A percentile compares a stretch with the other conserved stretches of the same genome.
Conservation (phyloP, 2,329 filamentous ascomycete genomes). For the Drechmeria coniospora region DNA sequence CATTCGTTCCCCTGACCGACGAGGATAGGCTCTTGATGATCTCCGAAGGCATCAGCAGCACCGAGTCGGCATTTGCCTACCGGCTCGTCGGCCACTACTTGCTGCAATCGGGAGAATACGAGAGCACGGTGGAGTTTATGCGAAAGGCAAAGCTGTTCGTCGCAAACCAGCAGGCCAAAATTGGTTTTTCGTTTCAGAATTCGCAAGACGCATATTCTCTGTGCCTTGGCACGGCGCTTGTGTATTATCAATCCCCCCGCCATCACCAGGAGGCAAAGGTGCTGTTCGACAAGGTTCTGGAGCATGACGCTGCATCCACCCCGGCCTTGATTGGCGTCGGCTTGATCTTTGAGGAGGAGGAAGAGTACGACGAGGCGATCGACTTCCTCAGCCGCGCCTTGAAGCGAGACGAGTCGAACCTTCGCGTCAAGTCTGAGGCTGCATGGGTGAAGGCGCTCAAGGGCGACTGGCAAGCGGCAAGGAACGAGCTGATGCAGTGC, state of each 20-base stretch:
- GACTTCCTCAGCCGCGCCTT: slow-evolving; percentile 67
- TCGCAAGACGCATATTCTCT: slow-evolving; percentile 60
- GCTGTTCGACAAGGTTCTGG: slow-evolving; percentile 72
- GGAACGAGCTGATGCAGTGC: slow-evolving; percentile 54
- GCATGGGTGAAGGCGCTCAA: slow-evolving; percentile 84
- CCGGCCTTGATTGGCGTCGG: slow-evolving; percentile 78
- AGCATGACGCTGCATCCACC: slow-evolving; percentile 61
- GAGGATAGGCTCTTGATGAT: slow-evolving; percentile 74
- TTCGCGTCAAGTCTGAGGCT: slow-evolving; percentile 69
- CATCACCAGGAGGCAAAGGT: slow-evolving; percentile 76
- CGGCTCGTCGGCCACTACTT: slow-evolving; percentile 75
- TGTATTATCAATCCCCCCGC: slow-evolving; percentile 78
- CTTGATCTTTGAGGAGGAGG: slow-evolving; percentile 82
- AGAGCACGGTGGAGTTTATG: slow-evolving; percentile 64
- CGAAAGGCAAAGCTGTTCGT: slow-evolving; percentile 55
- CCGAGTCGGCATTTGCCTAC: slow-evolving; percentile 65
- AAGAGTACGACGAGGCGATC: slow-evolving; percentile 70
- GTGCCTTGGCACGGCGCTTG: slow-evolving; percentile 70
- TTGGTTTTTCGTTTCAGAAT: slow-evolving; percentile 53
- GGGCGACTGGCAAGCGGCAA: slow-evolving; percentile 55
- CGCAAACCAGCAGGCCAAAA: slow-evolving; percentile 44
- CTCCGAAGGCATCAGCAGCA: slow-evolving; percentile 52
- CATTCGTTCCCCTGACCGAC: slow-evolving; percentile 45
- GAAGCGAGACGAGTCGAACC: slow-evolving; percentile 54
- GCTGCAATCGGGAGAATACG: slow-evolving; percentile 69